phyloP scores from a whole-genome alignment of 768 basidiomycete species.

The Leccinum ochraceum region DNA sequence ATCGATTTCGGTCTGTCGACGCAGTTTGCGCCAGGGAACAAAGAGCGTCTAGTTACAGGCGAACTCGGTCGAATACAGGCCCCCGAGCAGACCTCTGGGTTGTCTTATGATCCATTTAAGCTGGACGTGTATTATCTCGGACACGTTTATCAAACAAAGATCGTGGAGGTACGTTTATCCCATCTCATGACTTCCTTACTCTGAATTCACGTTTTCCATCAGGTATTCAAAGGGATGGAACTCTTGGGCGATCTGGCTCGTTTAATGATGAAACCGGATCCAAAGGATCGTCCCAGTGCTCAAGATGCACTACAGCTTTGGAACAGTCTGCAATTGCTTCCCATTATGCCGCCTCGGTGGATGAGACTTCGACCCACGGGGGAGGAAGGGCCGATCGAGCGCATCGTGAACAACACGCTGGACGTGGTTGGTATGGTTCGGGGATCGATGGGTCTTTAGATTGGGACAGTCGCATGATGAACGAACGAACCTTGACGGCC shows the following conservation, averaged over 20 bases:
- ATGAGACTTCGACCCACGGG: conserved; percentile 5
- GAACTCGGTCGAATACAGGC: conserved; percentile 16
- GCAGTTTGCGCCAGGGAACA: conserved; percentile 15
- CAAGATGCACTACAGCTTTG: conserved; percentile 5
- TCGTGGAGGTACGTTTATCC: conserved; percentile 11
- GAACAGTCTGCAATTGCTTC: conserved; percentile 8
- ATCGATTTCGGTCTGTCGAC: conserved; percentile 40
- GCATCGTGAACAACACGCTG: conserved; percentile 16
- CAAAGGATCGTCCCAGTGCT: conserved; percentile 3
- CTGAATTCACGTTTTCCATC: not conserved
- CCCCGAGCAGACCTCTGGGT: conserved; percentile 22
- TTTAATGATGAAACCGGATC: conserved; percentile 11
- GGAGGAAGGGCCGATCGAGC: conserved; percentile 15
- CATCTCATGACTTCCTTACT: not conserved
- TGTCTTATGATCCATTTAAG: conserved; percentile 34
- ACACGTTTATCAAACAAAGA: conserved; percentile 22
- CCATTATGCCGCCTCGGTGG: conserved; percentile 7
- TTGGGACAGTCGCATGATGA: too few species aligned
- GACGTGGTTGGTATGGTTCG: conserved; percentile 16
- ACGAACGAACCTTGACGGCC: too few species aligned
- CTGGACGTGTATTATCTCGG: conserved; percentile 32
- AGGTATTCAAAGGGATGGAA: conserved; percentile 14
- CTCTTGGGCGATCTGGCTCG: conserved; percentile 1
- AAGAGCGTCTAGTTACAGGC: not conserved
- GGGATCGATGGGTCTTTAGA: conserved; percentile 8